Evolutionary conservation across 208 protist genomes (phyloP).

Genomic region (Leishmania braziliensis): DNA sequence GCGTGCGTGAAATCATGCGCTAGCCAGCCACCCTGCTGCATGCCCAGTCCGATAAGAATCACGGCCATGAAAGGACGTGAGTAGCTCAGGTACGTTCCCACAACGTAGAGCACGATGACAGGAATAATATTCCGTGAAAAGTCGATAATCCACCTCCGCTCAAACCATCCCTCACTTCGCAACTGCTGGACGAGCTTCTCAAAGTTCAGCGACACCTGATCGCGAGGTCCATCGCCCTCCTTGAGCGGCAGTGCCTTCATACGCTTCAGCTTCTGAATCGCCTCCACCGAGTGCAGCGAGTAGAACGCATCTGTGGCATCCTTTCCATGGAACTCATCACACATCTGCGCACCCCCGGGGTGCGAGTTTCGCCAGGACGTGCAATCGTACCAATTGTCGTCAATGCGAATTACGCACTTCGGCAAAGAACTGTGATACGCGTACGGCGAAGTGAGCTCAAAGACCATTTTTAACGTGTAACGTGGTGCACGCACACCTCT

Average conservation of each 20-base stretch:
- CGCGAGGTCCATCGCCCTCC: conserved; percentile 59
- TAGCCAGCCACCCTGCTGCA: conserved; percentile 86
- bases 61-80: conserved; percentile 55
- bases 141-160: conserved; percentile 73
- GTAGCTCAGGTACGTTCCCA: conserved; percentile 64
- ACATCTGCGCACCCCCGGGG: conserved; percentile 72
- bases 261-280: conserved; percentile 71
- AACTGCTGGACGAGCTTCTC: conserved; percentile 65
- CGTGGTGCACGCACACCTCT: not conserved
- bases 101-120: conserved; percentile 47
- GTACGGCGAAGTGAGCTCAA: conserved; percentile 55
- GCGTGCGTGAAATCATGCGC: conserved; percentile 74
- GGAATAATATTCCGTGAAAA: conserved; percentile 74
- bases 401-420: conserved; percentile 81
- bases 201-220: conserved; percentile 60
- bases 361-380: conserved; percentile 77
- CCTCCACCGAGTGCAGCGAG: conserved; percentile 79
- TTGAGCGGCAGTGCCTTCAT: conserved; percentile 77
- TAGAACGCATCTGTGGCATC: conserved; percentile 84
- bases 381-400: conserved; percentile 82
- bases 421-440: conserved; percentile 64
- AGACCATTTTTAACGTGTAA: conserved; percentile 39
- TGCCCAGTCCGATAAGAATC: conserved; percentile 68
- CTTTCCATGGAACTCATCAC: conserved; percentile 75
- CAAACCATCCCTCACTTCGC: conserved; percentile 62